These are phyloP conservation scores for Selaginella tamariscina DNA, from an alignment of 75 land plant species.

Conservation along the genomic window DNA sequence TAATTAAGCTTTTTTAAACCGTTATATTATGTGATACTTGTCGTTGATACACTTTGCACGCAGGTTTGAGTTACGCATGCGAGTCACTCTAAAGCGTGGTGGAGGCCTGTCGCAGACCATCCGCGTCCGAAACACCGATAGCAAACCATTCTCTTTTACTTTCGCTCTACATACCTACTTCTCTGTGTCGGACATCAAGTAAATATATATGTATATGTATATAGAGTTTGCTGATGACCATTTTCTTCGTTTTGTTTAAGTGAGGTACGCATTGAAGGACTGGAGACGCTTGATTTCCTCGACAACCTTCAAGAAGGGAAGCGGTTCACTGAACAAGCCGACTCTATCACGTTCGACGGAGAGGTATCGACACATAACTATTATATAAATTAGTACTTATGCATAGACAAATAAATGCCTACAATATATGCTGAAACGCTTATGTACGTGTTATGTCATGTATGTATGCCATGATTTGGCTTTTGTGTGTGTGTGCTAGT, in stretches of 20 bases:
- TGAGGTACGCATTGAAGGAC: not conserved
- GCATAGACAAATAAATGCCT: not conserved
- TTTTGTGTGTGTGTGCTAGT: too few relatives aligned
- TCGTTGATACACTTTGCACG: too few relatives aligned
- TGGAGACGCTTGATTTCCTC: conserved; percentile 14
- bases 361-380: conserved; percentile 33
- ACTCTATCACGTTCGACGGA: conserved; percentile 52
- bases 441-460: too few relatives aligned
- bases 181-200: conserved; percentile 84
- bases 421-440: too few relatives aligned
- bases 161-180: conserved; percentile 84
- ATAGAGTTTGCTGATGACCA: not conserved
- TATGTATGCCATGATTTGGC: too few relatives aligned
- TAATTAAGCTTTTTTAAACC: too few relatives aligned
- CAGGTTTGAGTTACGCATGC: conserved; percentile 68
- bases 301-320: conserved; percentile 38
- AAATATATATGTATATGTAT: not conserved
- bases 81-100: conserved; percentile 44
- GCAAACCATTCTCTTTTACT: conserved; percentile 62
- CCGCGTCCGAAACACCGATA: conserved; percentile 64
- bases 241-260: not conserved
- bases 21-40: too few relatives aligned
- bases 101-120: conserved; percentile 65
- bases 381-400: not conserved
- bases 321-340: conserved; percentile 60